Conservation (phyloP, 1,284 basidiomycete species). For the Apiotrichum domesticum region DNA sequence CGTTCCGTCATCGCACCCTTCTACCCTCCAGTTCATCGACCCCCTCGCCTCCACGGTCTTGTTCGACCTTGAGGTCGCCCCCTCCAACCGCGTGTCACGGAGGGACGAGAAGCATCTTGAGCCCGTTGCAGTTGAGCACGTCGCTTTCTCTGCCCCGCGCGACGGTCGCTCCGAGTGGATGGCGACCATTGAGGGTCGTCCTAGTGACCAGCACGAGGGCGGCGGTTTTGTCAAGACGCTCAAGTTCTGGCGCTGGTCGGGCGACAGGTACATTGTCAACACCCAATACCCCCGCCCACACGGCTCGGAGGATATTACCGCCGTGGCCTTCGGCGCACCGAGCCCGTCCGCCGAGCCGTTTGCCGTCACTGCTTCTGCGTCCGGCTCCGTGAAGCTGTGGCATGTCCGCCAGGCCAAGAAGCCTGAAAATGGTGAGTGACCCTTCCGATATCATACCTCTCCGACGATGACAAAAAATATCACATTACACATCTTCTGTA, state of each 20-base stretch:
- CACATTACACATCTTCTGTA: constrained; percentile 43
- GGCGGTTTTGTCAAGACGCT: constrained; percentile 64
- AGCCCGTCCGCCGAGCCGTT: constrained; percentile 27
- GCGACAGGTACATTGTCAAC: constrained; percentile 56
- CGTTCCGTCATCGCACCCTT: constrained; percentile 88
- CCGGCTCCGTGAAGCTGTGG: constrained; percentile 50
- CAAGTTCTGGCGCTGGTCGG: constrained; percentile 71
- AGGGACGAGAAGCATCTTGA: constrained; percentile 73
- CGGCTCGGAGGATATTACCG: constrained; percentile 59
- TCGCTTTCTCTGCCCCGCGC: constrained; percentile 55
- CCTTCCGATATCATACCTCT: constrained; percentile 1
- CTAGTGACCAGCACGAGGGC: constrained; percentile 55
- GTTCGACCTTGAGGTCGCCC: constrained; percentile 85
- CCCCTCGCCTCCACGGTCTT: constrained; percentile 64
- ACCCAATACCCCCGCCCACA: constrained; percentile 89
- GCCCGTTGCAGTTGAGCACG: constrained; percentile 67
- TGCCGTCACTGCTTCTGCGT: constrained; percentile 45
- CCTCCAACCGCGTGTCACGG: constrained; percentile 84
- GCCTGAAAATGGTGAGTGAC: constrained; percentile 40
- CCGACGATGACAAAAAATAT: constrained; percentile 41
- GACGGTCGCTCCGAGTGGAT: constrained; percentile 65
- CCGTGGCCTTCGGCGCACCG: constrained; percentile 57
- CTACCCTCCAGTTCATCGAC: constrained; percentile 86
- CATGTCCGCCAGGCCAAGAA: constrained; percentile 40
- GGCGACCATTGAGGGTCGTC: constrained; percentile 79